Conservation (phyloP, 495 filamentous ascomycete species). For the Talaromyces wortmannii region DNA sequence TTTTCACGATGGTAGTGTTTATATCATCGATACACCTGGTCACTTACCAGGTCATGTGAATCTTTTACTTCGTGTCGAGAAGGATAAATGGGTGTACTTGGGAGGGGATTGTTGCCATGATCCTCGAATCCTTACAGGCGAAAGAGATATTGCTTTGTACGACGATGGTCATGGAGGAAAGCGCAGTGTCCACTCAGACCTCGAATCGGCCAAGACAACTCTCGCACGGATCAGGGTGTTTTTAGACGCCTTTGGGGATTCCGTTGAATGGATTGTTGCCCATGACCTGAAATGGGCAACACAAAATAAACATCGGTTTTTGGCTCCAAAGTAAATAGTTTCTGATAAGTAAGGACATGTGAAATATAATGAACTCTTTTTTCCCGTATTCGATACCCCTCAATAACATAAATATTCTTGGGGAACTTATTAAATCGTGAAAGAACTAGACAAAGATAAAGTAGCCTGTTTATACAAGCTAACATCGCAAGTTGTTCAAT, state of each 20-base stretch:
- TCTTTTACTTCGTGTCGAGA: slow-evolving; percentile 19
- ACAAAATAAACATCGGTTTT: background rate
- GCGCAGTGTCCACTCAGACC: slow-evolving; percentile 8
- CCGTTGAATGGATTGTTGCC: background rate
- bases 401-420: background rate
- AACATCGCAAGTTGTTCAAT: background rate
- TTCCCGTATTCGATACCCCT: background rate
- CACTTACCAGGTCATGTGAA: slow-evolving; percentile 43
- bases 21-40: slow-evolving; percentile 36
- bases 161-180: slow-evolving; percentile 23
- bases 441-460: background rate
- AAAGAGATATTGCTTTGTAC: slow-evolving; percentile 26
- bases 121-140: slow-evolving; percentile 27
- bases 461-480: background rate
- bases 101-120: slow-evolving; percentile 44
- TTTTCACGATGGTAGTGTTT: slow-evolving; percentile 29
- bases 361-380: background rate
- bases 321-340: background rate
- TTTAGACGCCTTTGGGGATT: background rate
- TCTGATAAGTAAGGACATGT: background rate
- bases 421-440: background rate
- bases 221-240: background rate
- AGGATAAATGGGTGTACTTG: slow-evolving; percentile 27
- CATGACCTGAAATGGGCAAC: background rate
- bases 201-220: background rate